These are phyloP conservation scores for Jamesozyma jinghongensis DNA, from an alignment of 805 yeast species.

Conservation along the genomic window DNA sequence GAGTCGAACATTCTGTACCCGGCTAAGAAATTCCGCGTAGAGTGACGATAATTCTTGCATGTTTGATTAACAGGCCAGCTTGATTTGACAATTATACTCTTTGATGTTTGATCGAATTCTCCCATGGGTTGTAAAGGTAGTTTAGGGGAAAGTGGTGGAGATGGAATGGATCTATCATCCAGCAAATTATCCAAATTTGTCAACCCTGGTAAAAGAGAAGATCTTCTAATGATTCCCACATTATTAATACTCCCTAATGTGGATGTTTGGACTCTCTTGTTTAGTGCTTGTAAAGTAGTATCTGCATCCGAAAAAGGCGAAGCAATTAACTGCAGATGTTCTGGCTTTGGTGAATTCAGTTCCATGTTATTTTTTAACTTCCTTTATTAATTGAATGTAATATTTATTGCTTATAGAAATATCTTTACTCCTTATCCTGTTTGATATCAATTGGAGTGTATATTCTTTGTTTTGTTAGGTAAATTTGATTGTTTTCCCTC, in stretches of 20 bases:
- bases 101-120: constrained; percentile 4
- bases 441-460: no score
- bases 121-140: not conserved
- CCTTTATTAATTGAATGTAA: no score
- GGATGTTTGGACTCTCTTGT: not conserved
- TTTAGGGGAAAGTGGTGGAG: constrained; percentile 29
- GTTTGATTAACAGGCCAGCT: constrained; percentile 15
- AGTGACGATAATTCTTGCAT: constrained; percentile 10
- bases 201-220: not conserved
- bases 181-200: constrained; percentile 4
- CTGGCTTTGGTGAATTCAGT: constrained; percentile 28
- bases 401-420: no score
- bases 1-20: constrained; percentile 17
- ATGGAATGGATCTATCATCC: constrained; percentile 23
- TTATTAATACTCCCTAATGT: no score
- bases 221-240: no score
- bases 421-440: no score
- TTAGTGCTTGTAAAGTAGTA: not conserved
- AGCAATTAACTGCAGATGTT: constrained; percentile 25
- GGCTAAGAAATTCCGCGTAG: constrained; percentile 16
- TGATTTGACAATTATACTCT: constrained; percentile 12
- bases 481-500: no score
- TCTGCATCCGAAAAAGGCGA: constrained; percentile 2
- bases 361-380: constrained; percentile 14
- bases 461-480: no score